A percentile compares a stretch with the other conserved stretches of the same genome.
These are phyloP conservation scores for Mitragyna speciosa DNA, from an alignment of 257 asterid species.

Conservation along the genomic window DNA sequence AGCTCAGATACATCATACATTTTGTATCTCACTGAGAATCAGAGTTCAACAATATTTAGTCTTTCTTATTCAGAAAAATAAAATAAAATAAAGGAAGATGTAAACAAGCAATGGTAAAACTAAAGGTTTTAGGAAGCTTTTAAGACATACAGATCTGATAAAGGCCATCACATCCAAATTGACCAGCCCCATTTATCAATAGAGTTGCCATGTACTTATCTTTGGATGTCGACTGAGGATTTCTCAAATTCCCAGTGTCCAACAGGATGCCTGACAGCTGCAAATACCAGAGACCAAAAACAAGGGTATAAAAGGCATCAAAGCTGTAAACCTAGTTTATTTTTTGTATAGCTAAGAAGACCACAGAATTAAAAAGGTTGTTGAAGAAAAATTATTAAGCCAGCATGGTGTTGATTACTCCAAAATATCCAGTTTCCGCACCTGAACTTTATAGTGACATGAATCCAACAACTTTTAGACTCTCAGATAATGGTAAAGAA, in stretches of 20 bases:
- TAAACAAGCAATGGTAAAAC: background rate
- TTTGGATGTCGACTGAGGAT: conserved; percentile 49
- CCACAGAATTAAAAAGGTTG: no score
- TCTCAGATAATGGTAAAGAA: background rate
- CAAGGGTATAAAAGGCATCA: background rate
- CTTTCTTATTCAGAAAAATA: background rate
- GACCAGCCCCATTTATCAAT: conserved; percentile 82
- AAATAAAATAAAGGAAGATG: conserved; percentile 7
- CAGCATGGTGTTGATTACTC: background rate
- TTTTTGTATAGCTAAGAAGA: background rate
- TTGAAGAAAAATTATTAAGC: no score
- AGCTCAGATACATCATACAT: conserved; percentile 44
- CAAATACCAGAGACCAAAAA: background rate
- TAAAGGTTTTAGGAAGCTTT: background rate
- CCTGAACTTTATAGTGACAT: background rate
- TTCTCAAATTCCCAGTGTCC: conserved; percentile 73
- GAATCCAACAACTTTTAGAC: background rate
- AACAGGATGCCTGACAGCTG: conserved; percentile 83
- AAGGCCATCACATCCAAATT: conserved; percentile 77
- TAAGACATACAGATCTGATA: conserved; percentile 58
- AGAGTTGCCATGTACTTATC: conserved; percentile 80
- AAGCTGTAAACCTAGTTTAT: background rate
- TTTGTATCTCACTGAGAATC: conserved; percentile 60
- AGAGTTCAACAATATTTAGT: background rate
- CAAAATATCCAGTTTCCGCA: background rate